Conservation (phyloP, 2,329 filamentous ascomycete genomes). For the Trichoderma koningii region DNA sequence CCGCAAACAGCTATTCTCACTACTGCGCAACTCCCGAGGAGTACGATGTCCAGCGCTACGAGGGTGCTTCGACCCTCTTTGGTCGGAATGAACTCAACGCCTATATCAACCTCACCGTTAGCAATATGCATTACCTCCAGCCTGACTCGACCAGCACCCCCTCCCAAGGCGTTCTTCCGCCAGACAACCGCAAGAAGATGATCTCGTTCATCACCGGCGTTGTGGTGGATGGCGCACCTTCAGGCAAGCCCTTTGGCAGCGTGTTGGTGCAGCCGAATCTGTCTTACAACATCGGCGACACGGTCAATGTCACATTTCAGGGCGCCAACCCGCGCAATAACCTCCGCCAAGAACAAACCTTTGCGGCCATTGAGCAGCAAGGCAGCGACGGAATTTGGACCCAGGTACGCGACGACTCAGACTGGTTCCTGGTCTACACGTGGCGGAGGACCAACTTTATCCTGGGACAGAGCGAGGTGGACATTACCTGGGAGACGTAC, state of each 20-base stretch:
- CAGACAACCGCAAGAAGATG: constrained; percentile 75
- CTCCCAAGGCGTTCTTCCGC: constrained; percentile 63
- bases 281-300: constrained; percentile 61
- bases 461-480: constrained; percentile 75
- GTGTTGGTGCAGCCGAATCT: constrained; percentile 57
- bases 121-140: constrained; percentile 50
- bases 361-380: constrained; percentile 71
- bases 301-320: constrained; percentile 70
- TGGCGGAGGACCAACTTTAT: constrained; percentile 74
- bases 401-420: constrained; percentile 68
- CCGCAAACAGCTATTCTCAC: constrained; percentile 88
- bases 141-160: constrained; percentile 44
- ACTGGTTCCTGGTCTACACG: constrained; percentile 80
- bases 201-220: constrained; percentile 80
- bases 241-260: constrained; percentile 70
- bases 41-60: constrained; percentile 83
- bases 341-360: constrained; percentile 75
- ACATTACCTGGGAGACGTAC: constrained; percentile 70
- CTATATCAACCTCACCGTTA: constrained; percentile 84
- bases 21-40: constrained; percentile 80
- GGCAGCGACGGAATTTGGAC: constrained; percentile 57
- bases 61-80: constrained; percentile 90
- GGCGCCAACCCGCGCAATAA: constrained; percentile 91
- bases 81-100: constrained; percentile 80
- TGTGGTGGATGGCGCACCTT: constrained; percentile 67